These are phyloP conservation scores for Phanerochaete sordida DNA, from an alignment of 768 basidiomycete genomes.

Conservation along the genomic window DNA sequence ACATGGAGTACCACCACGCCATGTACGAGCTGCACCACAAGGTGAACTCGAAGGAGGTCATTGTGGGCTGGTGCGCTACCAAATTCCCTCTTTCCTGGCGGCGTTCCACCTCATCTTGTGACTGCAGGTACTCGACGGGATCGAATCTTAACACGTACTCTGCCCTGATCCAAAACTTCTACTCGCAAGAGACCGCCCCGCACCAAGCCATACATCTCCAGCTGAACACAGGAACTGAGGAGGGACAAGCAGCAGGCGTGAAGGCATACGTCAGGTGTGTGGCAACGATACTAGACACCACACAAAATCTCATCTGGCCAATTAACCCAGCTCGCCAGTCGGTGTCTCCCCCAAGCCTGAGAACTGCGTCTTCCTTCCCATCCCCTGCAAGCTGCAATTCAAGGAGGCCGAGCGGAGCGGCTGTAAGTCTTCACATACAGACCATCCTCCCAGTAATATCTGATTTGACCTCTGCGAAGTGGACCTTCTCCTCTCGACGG, in stretches of 20 bases:
- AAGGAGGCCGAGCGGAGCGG: conserved; percentile 83
- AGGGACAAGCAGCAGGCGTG: conserved; percentile 62
- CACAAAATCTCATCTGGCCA: background rate
- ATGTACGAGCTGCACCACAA: conserved; percentile 91
- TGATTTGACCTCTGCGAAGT: conserved; percentile 43
- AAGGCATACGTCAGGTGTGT: conserved; percentile 83
- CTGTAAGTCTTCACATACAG: conserved; percentile 46
- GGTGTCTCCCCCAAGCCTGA: conserved; percentile 88
- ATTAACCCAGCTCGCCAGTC: conserved; percentile 66
- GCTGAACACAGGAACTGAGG: conserved; percentile 79
- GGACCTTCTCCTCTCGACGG: conserved; percentile 60
- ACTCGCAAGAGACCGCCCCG: conserved; percentile 86
- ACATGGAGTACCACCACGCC: conserved; percentile 92
- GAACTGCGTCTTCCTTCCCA: conserved; percentile 91
- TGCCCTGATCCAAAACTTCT: conserved; percentile 97
- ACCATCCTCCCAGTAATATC: background rate
- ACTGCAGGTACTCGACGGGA: conserved; percentile 84
- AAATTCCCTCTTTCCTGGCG: background rate
- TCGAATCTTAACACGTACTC: conserved; percentile 91
- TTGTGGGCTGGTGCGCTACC: conserved; percentile 88
- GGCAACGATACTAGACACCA: no score
- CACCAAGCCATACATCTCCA: conserved; percentile 90
- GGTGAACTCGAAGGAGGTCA: conserved; percentile 81
- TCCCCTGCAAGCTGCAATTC: conserved; percentile 84
- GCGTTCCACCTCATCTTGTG: background rate